Evolutionary conservation across 148 eudicot genomes (phyloP).

Genomic region (Rhododendron griersonianum): DNA sequence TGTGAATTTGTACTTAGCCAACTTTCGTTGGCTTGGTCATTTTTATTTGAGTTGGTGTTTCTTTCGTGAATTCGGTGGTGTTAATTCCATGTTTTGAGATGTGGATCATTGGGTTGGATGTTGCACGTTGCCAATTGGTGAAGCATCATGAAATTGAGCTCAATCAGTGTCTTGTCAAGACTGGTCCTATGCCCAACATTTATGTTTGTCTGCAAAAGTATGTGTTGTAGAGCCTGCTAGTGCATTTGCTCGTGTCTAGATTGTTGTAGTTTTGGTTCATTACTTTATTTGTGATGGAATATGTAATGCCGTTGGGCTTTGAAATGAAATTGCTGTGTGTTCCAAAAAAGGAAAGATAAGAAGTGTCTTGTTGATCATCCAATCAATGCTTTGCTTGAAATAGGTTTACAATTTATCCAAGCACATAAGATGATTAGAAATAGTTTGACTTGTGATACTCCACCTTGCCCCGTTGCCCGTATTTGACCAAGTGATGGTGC

Average conservation of each 20-base stretch:
- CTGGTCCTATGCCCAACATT: too few relatives aligned
- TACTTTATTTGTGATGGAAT: too few relatives aligned
- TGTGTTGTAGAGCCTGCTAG: not conserved
- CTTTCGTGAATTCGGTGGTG: not conserved
- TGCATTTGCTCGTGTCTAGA: not conserved
- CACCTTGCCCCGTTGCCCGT: not conserved
- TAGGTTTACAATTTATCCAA: not conserved
- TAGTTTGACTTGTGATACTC: not conserved
- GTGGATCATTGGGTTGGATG: not conserved
- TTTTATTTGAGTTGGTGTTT: not conserved
- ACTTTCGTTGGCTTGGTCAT: not conserved
- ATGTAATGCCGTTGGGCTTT: too few relatives aligned
- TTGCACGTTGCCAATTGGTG: not conserved
- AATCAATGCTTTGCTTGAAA: not conserved
- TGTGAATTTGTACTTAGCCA: not conserved
- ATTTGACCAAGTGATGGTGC: not conserved
- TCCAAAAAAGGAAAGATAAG: not conserved
- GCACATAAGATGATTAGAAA: not conserved
- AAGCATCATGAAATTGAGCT: not conserved
- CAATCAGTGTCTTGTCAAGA: not conserved
- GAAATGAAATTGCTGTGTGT: not conserved
- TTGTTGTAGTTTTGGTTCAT: too few relatives aligned
- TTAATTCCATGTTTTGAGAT: slow-evolving; percentile 4
- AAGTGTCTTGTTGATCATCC: not conserved
- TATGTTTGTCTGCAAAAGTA: too few relatives aligned